Evolutionary conservation across 1,139 yeast species (phyloP).

Genomic region (Debaryomyces singareniensis): DNA sequence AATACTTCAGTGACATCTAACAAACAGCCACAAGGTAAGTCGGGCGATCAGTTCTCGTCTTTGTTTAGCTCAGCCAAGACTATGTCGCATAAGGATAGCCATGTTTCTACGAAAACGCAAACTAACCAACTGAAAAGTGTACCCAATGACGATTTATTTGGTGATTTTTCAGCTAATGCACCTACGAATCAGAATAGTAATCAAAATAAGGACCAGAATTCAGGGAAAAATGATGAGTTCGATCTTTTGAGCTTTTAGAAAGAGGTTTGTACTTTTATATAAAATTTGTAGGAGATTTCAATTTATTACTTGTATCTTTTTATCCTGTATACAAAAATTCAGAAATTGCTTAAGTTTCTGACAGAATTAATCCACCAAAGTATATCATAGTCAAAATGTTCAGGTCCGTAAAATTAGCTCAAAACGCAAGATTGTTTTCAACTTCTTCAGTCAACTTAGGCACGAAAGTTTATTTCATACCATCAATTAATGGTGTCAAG

Average conservation of each 20-base stretch:
- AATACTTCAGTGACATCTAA: slow-evolving; percentile 3
- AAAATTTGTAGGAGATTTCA: no score
- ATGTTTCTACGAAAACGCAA: slow-evolving; percentile 7
- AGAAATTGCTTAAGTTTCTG: neutral
- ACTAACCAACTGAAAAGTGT: slow-evolving; percentile 1
- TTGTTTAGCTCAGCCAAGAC: slow-evolving; percentile 70
- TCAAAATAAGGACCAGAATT: slow-evolving; percentile 3
- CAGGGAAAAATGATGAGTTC: slow-evolving; percentile 17
- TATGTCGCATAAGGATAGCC: slow-evolving; percentile 15
- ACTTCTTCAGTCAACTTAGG: slow-evolving; percentile 24
- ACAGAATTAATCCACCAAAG: slow-evolving; percentile 4
- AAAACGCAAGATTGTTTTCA: slow-evolving; percentile 17
- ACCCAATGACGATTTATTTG: slow-evolving; percentile 17
- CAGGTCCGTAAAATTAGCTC: slow-evolving; percentile 2
- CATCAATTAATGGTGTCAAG: slow-evolving; percentile 28
- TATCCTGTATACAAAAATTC: neutral
- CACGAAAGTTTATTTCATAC: slow-evolving; percentile 29
- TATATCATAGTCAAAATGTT: no score
- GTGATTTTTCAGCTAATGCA: slow-evolving; percentile 14
- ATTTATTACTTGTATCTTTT: no score
- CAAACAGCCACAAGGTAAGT: slow-evolving; percentile 22
- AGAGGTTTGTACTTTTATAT: no score
- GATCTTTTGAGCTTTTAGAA: slow-evolving; percentile 28
- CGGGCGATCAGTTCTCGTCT: slow-evolving; percentile 75
- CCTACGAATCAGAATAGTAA: slow-evolving; percentile 6